Evolutionary conservation across 371 early-diverging fungal genomes (phyloP), one percentile per base, ranked within the genome.

Genomic region (Mortierella sp.): DNA sequence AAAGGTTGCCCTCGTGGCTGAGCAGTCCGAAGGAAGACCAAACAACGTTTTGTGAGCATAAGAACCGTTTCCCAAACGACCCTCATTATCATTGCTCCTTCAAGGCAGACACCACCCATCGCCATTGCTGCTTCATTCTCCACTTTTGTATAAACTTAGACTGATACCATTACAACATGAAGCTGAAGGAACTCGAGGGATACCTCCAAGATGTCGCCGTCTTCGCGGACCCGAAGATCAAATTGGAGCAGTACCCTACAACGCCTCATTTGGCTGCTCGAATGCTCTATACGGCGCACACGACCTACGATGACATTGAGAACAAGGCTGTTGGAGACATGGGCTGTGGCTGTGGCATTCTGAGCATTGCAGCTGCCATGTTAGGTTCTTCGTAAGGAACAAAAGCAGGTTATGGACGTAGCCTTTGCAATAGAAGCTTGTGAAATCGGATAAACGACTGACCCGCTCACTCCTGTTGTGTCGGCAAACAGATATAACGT

Each of bases 181-280:
- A 87, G 65, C 85, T 93, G 52, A 91, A 90, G 70, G 89, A 93
- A 73, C 79, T 93, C 39, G 93, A 92, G 67, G 86, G 89, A 9
- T 82, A 86, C 50, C 83, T 93, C 24, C 89, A 90, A 79, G 88
- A 91, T 56, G 90, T 92, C 27, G 84, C 84, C 15, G 87, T 85
- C 32, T 94, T 94, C 76, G 86, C 84, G 31, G 81, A 88, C 28
- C 95, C 95, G 49, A 94, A 94, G 80, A 85, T 91, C 56, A 88
- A 92, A 42, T 86, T 87, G 58, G 95, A 95, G 72, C 95, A 95
- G 70, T 95, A 95, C 63, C 92, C 94, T 2, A 95, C 95, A 2
- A 89, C 93, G 3, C 85, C 95, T 47, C 95, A 95, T 65, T 81
- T 94, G 32, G 94, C 94, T 4, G 87, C 94, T 12, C 82, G 92